Evolutionary conservation across 2,329 filamentous ascomycete species (phyloP).

Genomic region (Leptoxyphium fumago): DNA sequence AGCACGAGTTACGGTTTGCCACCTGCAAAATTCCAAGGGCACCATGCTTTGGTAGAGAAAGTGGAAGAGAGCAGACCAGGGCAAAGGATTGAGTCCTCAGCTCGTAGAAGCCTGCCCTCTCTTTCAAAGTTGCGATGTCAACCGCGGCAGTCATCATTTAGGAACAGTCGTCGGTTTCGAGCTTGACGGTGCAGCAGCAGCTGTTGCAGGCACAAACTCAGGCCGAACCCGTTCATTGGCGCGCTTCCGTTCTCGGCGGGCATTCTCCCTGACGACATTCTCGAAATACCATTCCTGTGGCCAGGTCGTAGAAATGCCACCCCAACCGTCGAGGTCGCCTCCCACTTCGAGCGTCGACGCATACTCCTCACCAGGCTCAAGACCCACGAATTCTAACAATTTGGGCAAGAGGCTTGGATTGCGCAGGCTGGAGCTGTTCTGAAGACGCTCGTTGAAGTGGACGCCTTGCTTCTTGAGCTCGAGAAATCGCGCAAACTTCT

Average conservation of each 20-base stretch:
- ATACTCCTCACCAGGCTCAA: constrained; percentile 46
- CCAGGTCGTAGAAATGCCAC: constrained; percentile 25
- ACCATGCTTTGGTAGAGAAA: too few species aligned
- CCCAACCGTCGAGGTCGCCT: constrained; percentile 8
- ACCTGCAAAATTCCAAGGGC: too few species aligned
- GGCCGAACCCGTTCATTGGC: constrained; percentile 16
- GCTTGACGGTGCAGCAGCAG: background rate
- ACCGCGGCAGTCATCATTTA: too few species aligned
- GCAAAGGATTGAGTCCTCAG: too few species aligned
- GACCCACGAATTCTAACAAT: constrained; percentile 53
- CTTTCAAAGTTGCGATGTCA: too few species aligned
- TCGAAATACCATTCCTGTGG: constrained; percentile 30
- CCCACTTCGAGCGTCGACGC: constrained; percentile 38
- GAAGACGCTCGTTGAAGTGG: constrained; percentile 65
- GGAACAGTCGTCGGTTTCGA: background rate
- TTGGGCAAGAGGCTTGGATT: constrained; percentile 62
- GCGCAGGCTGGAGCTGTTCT: constrained; percentile 49
- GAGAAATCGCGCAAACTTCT: constrained; percentile 61
- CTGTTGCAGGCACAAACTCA: constrained; percentile 13
- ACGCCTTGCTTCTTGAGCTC: constrained; percentile 60
- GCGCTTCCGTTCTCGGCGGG: constrained; percentile 26
- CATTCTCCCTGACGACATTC: constrained; percentile 15
- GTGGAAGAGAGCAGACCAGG: too few species aligned
- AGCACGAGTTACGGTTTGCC: too few species aligned
- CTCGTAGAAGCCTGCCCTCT: too few species aligned